Percentiles rank a stretch among this genome's conserved stretches.
These are phyloP conservation scores for Hemerocallis citrina DNA, from an alignment of 106 monocot species.

Conservation along the genomic window DNA sequence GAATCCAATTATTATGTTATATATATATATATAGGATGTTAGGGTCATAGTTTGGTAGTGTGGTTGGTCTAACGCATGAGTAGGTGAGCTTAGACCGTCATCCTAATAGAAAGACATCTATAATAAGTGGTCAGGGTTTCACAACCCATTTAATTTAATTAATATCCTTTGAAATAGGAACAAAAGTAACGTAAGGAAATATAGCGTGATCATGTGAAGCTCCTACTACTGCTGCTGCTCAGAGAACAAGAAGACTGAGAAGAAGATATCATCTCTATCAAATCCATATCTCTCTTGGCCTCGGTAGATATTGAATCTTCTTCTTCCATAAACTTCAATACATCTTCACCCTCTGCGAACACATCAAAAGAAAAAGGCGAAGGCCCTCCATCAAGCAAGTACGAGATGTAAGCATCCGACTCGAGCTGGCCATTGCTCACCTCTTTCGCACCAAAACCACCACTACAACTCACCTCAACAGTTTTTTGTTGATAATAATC, in stretches of 20 bases:
- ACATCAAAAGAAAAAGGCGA: constrained; percentile 1
- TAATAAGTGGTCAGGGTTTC: no score
- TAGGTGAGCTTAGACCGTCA: no score
- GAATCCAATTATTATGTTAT: no score
- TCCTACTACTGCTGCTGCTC: not conserved
- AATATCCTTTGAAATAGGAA: no score
- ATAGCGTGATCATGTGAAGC: constrained; percentile 9
- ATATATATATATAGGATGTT: no score
- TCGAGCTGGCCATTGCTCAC: not conserved
- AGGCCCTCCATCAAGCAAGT: constrained; percentile 2
- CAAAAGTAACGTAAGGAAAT: no score
- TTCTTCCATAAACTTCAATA: not conserved
- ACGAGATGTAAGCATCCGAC: constrained; percentile 4
- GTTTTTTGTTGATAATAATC: not conserved
- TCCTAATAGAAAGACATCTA: no score
- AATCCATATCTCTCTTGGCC: constrained; percentile 13
- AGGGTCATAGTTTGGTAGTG: no score
- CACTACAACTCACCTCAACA: not conserved
- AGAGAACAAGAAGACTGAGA: constrained; percentile 7
- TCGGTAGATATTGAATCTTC: not conserved
- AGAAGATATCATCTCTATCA: constrained; percentile 16
- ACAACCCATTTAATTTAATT: no score
- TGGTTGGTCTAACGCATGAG: no score
- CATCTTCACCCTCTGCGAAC: not conserved
- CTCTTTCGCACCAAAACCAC: not conserved